These are phyloP conservation scores for Alternaria hordeiaustralica DNA, from an alignment of 2,329 filamentous ascomycete species.

Conservation along the genomic window DNA sequence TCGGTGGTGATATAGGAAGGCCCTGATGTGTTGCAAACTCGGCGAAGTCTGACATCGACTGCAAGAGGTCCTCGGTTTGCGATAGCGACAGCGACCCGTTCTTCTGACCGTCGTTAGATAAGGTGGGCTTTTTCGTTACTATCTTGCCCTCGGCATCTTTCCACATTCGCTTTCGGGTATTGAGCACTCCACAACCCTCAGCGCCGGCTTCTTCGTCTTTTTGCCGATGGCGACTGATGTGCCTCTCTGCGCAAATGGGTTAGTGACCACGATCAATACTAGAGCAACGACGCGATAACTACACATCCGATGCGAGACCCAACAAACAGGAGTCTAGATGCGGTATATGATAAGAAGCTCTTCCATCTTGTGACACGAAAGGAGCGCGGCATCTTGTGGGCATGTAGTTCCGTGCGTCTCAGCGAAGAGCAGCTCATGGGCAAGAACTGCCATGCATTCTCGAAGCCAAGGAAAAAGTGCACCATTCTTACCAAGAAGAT, in stretches of 20 bases:
- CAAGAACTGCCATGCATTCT: background rate
- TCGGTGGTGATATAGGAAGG: slow-evolving; percentile 45
- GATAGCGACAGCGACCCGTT: slow-evolving; percentile 7
- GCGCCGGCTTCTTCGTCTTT: slow-evolving; percentile 64
- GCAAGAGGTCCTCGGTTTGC: slow-evolving; percentile 19
- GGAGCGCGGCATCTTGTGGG: background rate
- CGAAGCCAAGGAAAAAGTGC: slow-evolving; percentile 1
- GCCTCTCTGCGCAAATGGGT: slow-evolving; percentile 56
- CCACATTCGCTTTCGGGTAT: slow-evolving; percentile 62
- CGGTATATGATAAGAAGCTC: background rate
- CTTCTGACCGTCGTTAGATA: slow-evolving; percentile 19
- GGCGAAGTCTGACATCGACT: slow-evolving; percentile 27
- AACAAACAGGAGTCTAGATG: background rate
- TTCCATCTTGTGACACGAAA: background rate
- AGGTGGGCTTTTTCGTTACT: slow-evolving; percentile 53
- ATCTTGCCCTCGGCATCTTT: slow-evolving; percentile 61
- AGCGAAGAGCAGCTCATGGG: background rate
- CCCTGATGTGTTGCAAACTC: slow-evolving; percentile 26
- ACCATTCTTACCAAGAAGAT: slow-evolving; percentile 59
- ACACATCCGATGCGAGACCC: background rate
- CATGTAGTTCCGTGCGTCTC: no score
- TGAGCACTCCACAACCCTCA: slow-evolving; percentile 57
- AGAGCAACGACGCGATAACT: background rate
- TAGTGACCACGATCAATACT: slow-evolving; percentile 13
- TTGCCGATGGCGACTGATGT: slow-evolving; percentile 62